Base-by-base conservation (phyloP, 371 early-diverging fungal genomes). In the Globomyces sp. region DNA sequence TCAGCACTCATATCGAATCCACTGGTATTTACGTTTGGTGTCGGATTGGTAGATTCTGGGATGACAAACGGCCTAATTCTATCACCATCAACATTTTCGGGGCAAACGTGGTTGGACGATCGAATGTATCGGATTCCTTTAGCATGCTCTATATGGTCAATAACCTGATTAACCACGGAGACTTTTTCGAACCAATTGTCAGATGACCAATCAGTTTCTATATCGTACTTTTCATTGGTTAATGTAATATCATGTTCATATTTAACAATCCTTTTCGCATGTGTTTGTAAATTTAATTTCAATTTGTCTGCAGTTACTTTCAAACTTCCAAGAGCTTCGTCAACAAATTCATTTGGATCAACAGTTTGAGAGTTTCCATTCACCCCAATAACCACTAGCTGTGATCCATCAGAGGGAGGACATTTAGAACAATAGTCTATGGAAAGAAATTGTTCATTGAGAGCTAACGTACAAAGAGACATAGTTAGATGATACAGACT, bases 311-410 rank as follows among this genome's bases (percentile, higher is more conserved):
- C 55, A 37, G 55, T 55, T 55, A 40, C 34, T 4, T 39, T 6
- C 8, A 55, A 36, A 37, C 55, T 55, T 3, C 55, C 39, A 40
- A 55, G 55, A 13, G 55, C 55, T 39, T 55, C 39, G n/a, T 55
- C 55, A 37, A 55, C 40, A 55, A 55, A 55, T 55, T 55, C 55
- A 39, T 55, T 36, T 8, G 55, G 55, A 37, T 55, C 55, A 10
- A 55, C 40, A 8, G 40, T 41, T 39, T 55, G 34, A 39, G 34
- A 36, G 6, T 39, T 41, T 4, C 55, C 55, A 39, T 55, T 55
- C 39, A 55, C 34, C 34, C 40, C 40, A 5, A 55, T 55, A 4
- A 40, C 34, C 24, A 55, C 55, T 1, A 39, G 34, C 39, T 55
- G 34, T 55, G 55, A 55, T 3, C 39, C 4, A 36, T 55, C 39